Evolutionary conservation across 345 rosid genomes (phyloP).

Genomic region (Brassica carinata): DNA sequence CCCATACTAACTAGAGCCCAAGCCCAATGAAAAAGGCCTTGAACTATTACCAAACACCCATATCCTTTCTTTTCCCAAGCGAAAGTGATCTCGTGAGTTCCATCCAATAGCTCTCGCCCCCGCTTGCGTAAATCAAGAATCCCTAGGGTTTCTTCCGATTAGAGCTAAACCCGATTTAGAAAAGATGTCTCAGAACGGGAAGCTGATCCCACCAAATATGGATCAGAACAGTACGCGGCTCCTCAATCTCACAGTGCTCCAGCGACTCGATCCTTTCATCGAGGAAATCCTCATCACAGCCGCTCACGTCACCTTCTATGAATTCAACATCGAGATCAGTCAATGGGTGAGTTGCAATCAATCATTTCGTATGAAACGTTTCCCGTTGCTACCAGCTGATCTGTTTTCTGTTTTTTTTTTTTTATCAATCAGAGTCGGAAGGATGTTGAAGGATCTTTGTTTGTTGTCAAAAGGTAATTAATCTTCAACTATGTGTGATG

Average conservation of each 20-base stretch:
- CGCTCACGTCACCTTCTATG: constrained; percentile 93
- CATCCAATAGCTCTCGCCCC: neutral
- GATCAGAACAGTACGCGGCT: constrained; percentile 82
- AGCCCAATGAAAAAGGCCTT: neutral
- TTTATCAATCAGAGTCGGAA: constrained; percentile 69
- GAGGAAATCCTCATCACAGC: constrained; percentile 94
- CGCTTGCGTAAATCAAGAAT: constrained; percentile 18
- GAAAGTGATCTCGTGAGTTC: neutral
- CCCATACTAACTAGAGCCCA: neutral
- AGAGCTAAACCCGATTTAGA: neutral
- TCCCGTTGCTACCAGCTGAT: neutral
- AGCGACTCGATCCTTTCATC: constrained; percentile 82
- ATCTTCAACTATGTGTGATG: neutral
- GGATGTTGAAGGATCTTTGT: constrained; percentile 96
- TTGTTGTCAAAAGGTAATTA: constrained; percentile 82
- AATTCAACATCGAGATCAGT: constrained; percentile 83
- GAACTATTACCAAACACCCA: neutral
- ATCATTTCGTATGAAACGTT: neutral
- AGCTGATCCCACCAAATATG: constrained; percentile 92
- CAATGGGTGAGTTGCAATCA: constrained; percentile 62
- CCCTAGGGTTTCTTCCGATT: constrained; percentile 36
- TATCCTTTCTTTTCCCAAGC: neutral
- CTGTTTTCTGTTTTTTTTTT: neutral
- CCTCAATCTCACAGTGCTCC: constrained; percentile 91
- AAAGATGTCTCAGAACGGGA: constrained; percentile 78